Base-by-base conservation (phyloP, 768 basidiomycete species). In the Scleroderma citrinum region DNA sequence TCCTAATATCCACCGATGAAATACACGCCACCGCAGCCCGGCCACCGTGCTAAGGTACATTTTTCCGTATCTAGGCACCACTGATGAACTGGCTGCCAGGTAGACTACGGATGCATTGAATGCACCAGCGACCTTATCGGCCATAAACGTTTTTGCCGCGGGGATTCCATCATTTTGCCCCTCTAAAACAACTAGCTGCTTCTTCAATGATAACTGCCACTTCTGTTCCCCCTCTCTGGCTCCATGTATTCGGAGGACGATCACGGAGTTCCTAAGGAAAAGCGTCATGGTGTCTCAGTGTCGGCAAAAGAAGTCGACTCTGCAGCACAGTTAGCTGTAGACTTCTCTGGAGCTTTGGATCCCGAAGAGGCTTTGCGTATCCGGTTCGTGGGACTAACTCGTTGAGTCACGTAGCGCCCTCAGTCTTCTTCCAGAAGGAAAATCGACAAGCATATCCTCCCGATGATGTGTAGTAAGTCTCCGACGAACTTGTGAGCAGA, bases 401-500 rank as follows among this genome's bases (percentile, higher is more conserved):
- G 13, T 11, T 29, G 20, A 16, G 6, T 23, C 3, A n/a, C 37
- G 5, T 21, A 14, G 13, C 29, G 14, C 24, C 23, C 30, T 26
- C 46, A 19, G 16, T 17, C 35, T 8, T 19, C 4, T 38, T 35
- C 7, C 37, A 74, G 77, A 52, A 71, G 64, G 58, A 85, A 87
- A 63, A 85, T 87, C 37, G 85, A 86, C 64, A 63, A 65, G 51
- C 77, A 84, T 61, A 78, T 87, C 21, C 61, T 87, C 30, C 84
- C 83, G 20, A 64, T 87, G 58, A 87, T 85, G 83, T 84, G 81
- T 54, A 71, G 83, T 85, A 62, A 58, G 83, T 77, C 14, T 43
- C 10, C 5, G 20, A 31, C 30, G 17, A 19, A 6, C 23, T 10
- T 37, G 24, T 4, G 21, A 36, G 24, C 26, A 24, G 19, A 16